Evolutionary conservation across 1,284 basidiomycete species (phyloP).

Genomic region (Blastosporella zonata): DNA sequence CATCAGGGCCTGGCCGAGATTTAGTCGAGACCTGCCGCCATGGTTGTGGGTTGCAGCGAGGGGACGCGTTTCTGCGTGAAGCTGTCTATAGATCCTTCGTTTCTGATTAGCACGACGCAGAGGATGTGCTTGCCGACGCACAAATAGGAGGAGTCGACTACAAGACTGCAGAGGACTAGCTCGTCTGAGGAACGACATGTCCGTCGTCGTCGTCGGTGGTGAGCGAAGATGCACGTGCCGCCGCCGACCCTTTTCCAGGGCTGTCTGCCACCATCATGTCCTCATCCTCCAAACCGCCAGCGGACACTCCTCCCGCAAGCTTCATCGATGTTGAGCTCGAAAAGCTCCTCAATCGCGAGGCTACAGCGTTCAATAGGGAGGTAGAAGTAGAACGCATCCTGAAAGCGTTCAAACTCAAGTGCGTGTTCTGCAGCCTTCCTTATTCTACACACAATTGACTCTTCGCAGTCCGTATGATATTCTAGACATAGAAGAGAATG

Average conservation of each 20-base stretch:
- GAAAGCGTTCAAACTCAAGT: constrained; percentile 85
- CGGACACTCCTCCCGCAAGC: constrained; percentile 16
- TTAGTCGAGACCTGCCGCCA: constrained; percentile 22
- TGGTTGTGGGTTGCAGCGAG: constrained; percentile 4
- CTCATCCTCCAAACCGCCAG: constrained; percentile 28
- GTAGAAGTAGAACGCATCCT: constrained; percentile 83
- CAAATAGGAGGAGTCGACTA: constrained; percentile 3
- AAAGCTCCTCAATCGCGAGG: constrained; percentile 71
- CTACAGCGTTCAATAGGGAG: constrained; percentile 80
- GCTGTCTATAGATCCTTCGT: constrained; percentile 17
- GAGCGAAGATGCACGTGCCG: constrained; percentile 11
- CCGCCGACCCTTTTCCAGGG: background rate
- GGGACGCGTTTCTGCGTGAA: constrained; percentile 5
- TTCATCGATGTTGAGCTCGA: constrained; percentile 52
- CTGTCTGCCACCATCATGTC: constrained; percentile 29
- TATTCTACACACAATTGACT: background rate
- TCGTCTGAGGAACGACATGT: constrained; percentile 13
- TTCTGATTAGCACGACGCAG: constrained; percentile 1
- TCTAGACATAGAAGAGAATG: constrained; percentile 62
- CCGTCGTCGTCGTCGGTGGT: background rate
- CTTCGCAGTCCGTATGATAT: constrained; percentile 71
- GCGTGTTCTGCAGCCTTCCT: constrained; percentile 24
- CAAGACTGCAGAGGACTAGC: background rate
- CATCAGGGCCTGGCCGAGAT: constrained; percentile 2
- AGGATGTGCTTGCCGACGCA: constrained; percentile 3